These are phyloP conservation scores for Vachellia collinsii DNA, from an alignment of 306 rosid species.

Conservation along the genomic window DNA sequence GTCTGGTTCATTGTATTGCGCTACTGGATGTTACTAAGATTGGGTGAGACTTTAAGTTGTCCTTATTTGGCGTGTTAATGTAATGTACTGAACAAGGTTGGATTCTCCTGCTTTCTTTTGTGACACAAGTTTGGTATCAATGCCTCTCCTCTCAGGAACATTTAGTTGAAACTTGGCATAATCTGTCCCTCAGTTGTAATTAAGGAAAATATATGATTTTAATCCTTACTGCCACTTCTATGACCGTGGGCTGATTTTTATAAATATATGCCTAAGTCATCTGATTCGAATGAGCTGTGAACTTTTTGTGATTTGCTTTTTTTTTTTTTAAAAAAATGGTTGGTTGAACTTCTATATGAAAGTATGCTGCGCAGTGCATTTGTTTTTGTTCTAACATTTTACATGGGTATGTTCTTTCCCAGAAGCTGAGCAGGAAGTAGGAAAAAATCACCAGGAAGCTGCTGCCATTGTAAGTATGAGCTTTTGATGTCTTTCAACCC, in stretches of 20 bases:
- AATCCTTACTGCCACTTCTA: background rate
- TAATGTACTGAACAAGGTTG: background rate
- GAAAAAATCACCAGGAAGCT: slow-evolving; percentile 48
- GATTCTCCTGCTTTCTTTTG: background rate
- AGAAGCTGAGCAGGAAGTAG: slow-evolving; percentile 49
- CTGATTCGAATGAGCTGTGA: slow-evolving; percentile 22
- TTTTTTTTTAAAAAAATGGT: background rate
- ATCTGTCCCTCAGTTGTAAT: background rate
- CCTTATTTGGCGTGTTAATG: background rate
- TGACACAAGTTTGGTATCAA: slow-evolving; percentile 20
- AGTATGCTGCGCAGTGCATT: background rate
- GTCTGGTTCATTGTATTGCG: slow-evolving; percentile 6
- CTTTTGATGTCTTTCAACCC: slow-evolving; percentile 27
- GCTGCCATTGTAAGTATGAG: slow-evolving; percentile 57
- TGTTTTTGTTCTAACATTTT: slow-evolving; percentile 14
- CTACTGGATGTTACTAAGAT: background rate
- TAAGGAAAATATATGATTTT: background rate
- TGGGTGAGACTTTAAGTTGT: background rate
- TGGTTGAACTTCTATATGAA: slow-evolving; percentile 1
- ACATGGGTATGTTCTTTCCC: slow-evolving; percentile 30
- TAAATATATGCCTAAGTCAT: background rate
- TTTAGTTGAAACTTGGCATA: slow-evolving; percentile 10
- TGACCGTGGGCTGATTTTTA: background rate
- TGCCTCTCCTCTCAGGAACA: background rate
- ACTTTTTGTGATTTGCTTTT: slow-evolving; percentile 12